A percentile compares a stretch with the other conserved stretches of the same genome.
phyloP scores from a whole-genome alignment of 2,329 filamentous ascomycete species.

The Venturia effusa region DNA sequence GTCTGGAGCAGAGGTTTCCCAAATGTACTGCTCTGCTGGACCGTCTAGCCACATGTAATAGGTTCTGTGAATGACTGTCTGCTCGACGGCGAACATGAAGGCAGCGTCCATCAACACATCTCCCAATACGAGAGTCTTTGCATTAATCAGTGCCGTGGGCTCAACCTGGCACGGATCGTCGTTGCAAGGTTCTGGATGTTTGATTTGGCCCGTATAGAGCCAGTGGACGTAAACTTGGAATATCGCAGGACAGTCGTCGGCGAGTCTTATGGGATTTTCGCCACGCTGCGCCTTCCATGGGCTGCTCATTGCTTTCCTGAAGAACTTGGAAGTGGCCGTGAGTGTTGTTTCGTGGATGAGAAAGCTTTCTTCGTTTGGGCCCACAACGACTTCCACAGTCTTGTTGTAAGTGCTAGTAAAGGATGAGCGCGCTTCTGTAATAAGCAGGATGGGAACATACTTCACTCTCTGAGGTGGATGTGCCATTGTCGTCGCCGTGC shows the following conservation, averaged over 20 bases:
- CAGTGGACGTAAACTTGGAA: neutral
- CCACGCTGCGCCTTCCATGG: constrained; percentile 13
- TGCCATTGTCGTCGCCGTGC: neutral
- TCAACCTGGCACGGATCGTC: too few species aligned
- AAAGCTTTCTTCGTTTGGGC: constrained; percentile 11
- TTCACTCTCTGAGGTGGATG: neutral
- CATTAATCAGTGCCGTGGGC: too few species aligned
- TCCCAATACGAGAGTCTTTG: neutral
- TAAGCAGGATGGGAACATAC: neutral
- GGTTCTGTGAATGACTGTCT: neutral
- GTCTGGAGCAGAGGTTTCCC: neutral
- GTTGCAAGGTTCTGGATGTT: neutral
- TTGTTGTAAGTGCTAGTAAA: constrained; percentile 5
- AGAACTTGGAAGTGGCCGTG: constrained; percentile 15
- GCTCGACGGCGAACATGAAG: neutral
- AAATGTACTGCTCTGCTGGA: neutral
- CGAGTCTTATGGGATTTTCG: neutral
- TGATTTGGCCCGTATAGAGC: neutral
- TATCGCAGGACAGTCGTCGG: neutral
- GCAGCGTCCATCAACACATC: neutral
- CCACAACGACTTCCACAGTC: constrained; percentile 10
- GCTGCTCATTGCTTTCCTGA: constrained; percentile 14
- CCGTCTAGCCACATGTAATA: neutral
- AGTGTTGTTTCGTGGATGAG: constrained; percentile 18
- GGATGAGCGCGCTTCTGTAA: neutral